Base-by-base conservation (phyloP, 129 eudicot species). In the Calendula officinalis region DNA sequence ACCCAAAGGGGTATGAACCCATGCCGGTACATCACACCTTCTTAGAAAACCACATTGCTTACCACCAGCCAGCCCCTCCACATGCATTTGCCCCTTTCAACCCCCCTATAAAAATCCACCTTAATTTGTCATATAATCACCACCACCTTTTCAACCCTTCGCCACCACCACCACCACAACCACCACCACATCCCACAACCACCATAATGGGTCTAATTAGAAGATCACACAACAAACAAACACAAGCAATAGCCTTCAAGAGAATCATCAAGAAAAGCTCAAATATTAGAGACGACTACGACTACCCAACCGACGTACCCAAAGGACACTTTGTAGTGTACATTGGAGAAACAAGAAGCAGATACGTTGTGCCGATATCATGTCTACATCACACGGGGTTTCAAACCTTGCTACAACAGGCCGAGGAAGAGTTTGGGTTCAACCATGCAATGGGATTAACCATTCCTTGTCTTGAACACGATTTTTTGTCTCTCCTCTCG, bases 361-460 rank as follows among this genome's bases (percentile, higher is more conserved):
- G 95, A 67, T 76, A 79, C 61, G 32, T 83, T 5, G 50, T 86
- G 6, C 90, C 90, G 5, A 83, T 86, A 44, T 54, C 87, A 3
- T 80, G 75, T 59, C 72, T 86, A 67, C 63, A 55, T 5, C 71
- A 80, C 45, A 78, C 77, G 0, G 67, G 66, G 51, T 83, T 86
- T 60, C 89, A 80, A 56, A 65, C 50, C 34, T 56, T 86, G 50
- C 48, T 83, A 40, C 81, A 60, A 52, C 52, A 42, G 56, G 89
- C 95, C 4, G 87, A 83, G 34, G 89, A 83, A 55, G 95, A 80
- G 78, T 86, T 75, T 48, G 95, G 95, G 32, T 86, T 83, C 64
- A 14, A 60, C 35, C 87, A 80, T 52, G 87, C 80, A 14, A 83
- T 71, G 80, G 94, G 94, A 49, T 45, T 86, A n/a, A 86, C 82